Conservation (phyloP, 2,329 filamentous ascomycete species). For the Clonostachys rhizophaga region DNA sequence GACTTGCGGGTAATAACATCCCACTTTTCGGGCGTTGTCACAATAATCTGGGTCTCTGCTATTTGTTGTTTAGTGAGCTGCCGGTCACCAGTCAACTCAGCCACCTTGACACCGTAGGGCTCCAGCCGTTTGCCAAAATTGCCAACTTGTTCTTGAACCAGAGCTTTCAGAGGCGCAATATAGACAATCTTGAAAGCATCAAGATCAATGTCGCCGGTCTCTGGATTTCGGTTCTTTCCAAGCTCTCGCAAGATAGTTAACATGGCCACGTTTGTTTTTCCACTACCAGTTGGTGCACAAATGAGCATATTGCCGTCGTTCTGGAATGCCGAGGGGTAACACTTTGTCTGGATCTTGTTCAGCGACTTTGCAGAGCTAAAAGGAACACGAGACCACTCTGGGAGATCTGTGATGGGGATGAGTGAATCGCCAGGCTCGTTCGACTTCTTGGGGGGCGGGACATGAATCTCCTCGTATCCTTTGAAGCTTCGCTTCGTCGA, state of each 20-base stretch:
- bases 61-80: conserved; percentile 99
- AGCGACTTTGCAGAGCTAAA: conserved; percentile 84
- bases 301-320: conserved; percentile 97
- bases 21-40: conserved; percentile 98
- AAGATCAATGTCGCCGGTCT: conserved; percentile 89
- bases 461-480: conserved; percentile 97
- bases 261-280: conserved; percentile 99
- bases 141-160: conserved; percentile 96
- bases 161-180: conserved; percentile 90
- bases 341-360: conserved; percentile 94
- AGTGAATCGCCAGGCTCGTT: conserved; percentile 75
- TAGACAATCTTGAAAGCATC: conserved; percentile 99
- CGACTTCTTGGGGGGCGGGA: conserved; percentile 86
- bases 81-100: conserved; percentile 95
- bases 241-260: conserved; percentile 93
- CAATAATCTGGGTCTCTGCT: conserved; percentile 93
- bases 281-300: conserved; percentile 93
- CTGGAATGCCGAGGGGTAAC: conserved; percentile 84
- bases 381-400: conserved; percentile 83
- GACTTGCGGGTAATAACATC: conserved; percentile 98
- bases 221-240: conserved; percentile 85
- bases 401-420: conserved; percentile 81
- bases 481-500: conserved; percentile 96
- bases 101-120: conserved; percentile 84
- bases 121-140: conserved; percentile 92